Evolutionary conservation across 805 yeast genomes (phyloP).

Genomic region (Isabelozyma rhagii): DNA sequence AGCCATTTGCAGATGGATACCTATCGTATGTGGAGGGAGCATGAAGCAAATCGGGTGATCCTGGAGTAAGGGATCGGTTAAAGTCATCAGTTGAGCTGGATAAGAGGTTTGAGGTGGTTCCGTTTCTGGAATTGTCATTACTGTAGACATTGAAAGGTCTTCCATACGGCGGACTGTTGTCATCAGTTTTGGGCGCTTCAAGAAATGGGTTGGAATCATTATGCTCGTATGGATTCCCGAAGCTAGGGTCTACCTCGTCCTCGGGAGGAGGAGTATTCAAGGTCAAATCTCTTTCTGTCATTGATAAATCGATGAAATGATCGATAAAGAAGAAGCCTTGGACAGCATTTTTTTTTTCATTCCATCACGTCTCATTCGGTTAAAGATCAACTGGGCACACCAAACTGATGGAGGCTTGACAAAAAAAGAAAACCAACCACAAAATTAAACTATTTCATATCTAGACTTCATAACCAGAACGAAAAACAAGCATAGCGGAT

Average conservation of each 20-base stretch:
- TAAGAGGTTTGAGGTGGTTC: slow-evolving; percentile 37
- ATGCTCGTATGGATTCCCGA: slow-evolving; percentile 6
- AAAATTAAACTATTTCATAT: too few species aligned
- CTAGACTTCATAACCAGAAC: too few species aligned
- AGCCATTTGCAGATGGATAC: slow-evolving; percentile 60
- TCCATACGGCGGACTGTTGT: slow-evolving; percentile 20
- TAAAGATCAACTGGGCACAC: too few species aligned
- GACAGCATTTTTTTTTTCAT: too few species aligned
- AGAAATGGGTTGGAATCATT: neutral
- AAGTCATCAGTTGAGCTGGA: slow-evolving; percentile 7
- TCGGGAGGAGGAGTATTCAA: slow-evolving; percentile 18
- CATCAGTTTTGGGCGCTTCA: slow-evolving; percentile 2
- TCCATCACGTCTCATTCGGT: too few species aligned
- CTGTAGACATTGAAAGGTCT: slow-evolving; percentile 40
- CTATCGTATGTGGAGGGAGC: slow-evolving; percentile 62
- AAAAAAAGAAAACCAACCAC: too few species aligned
- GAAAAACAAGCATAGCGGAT: too few species aligned
- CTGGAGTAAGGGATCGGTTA: slow-evolving; percentile 2
- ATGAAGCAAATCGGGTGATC: slow-evolving; percentile 15
- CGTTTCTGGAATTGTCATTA: slow-evolving; percentile 33
- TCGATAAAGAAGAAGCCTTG: neutral
- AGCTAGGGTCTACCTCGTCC: slow-evolving; percentile 1
- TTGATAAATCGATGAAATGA: neutral
- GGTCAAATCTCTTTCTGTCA: slow-evolving; percentile 30
- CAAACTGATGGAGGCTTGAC: too few species aligned